phyloP scores from a whole-genome alignment of 78 protist genomes.

The Polysphondylium violaceum region DNA sequence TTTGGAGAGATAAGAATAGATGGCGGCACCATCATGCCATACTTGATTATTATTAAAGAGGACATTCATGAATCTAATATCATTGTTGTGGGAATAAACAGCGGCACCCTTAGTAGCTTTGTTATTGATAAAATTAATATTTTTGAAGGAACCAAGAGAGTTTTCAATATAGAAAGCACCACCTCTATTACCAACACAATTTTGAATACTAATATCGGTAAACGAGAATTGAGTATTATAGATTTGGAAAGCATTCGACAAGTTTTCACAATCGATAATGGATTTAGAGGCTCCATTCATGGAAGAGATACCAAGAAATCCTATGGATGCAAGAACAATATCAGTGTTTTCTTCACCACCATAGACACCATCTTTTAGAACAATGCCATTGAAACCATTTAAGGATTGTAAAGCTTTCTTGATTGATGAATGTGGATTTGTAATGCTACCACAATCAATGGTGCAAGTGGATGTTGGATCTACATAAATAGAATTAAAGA shows the following conservation, averaged over 20 bases:
- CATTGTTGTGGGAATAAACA: background rate
- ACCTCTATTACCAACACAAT: background rate
- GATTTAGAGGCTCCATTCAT: background rate
- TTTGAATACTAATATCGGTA: background rate
- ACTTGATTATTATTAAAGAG: background rate
- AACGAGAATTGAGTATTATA: background rate
- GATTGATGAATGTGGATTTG: too few species aligned
- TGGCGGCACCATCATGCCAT: background rate
- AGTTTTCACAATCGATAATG: background rate
- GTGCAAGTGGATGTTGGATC: too few species aligned
- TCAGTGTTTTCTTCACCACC: too few species aligned
- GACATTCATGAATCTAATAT: background rate
- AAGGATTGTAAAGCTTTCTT: too few species aligned
- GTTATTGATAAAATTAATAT: background rate
- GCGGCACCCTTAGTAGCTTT: background rate
- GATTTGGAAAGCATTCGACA: background rate
- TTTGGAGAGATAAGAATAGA: background rate
- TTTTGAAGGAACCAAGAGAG: background rate
- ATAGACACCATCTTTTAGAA: too few species aligned
- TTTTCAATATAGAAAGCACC: background rate
- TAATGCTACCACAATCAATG: too few species aligned
- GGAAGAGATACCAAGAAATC: too few species aligned
- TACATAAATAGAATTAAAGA: too few species aligned
- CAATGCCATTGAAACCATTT: too few species aligned
- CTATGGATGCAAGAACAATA: too few species aligned